Evolutionary conservation across 495 filamentous ascomycete genomes (phyloP).

Genomic region (Penicillium herquei): DNA sequence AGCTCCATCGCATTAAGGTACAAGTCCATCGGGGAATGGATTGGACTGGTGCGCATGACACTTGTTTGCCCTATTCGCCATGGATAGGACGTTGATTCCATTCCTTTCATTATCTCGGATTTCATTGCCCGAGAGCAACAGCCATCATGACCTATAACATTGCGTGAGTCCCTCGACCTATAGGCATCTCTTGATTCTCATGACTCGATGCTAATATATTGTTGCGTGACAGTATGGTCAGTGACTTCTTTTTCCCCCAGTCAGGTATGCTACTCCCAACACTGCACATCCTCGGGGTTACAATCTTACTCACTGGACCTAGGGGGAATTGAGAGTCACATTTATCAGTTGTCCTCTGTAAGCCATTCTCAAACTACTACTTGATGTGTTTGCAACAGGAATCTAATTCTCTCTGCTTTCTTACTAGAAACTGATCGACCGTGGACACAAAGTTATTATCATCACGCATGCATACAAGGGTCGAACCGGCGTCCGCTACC

Average conservation of each 20-base stretch:
- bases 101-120: constrained; percentile 5
- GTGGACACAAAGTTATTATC: constrained; percentile 96
- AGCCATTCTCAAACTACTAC: constrained; percentile 6
- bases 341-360: constrained; percentile 88
- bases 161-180: constrained; percentile 52
- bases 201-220: constrained; percentile 1
- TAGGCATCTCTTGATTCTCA: too few species aligned
- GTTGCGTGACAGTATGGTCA: constrained; percentile 70
- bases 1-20: not conserved
- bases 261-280: constrained; percentile 53
- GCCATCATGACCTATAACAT: constrained; percentile 68
- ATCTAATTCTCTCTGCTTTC: constrained; percentile 13
- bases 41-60: constrained; percentile 7
- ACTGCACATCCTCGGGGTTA: not conserved
- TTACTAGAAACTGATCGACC: constrained; percentile 79
- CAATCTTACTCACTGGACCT: constrained; percentile 13
- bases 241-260: constrained; percentile 99
- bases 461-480: constrained; percentile 96
- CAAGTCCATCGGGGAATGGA: not conserved
- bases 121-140: constrained; percentile 6
- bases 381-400: not conserved
- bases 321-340: constrained; percentile 95
- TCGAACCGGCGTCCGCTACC: constrained; percentile 89
- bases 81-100: constrained; percentile 14
- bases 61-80: constrained; percentile 12